Conservation (phyloP, 805 yeast species). For the Cyberlindnera mississippiensis region DNA sequence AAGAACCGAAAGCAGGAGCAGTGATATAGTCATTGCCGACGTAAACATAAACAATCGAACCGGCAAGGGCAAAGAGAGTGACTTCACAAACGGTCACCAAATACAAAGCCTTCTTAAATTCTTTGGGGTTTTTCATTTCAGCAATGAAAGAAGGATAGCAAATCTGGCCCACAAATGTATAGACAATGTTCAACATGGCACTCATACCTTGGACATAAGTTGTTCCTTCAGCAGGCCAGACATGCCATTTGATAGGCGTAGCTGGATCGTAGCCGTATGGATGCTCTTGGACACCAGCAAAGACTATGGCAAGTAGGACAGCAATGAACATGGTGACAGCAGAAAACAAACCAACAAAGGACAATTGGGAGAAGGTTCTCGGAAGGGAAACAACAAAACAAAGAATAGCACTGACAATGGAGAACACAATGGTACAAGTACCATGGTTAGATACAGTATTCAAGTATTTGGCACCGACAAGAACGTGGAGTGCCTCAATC, state of each 20-base stretch:
- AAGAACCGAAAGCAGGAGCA: conserved; percentile 58
- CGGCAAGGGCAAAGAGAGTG: conserved; percentile 47
- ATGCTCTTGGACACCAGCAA: conserved; percentile 49
- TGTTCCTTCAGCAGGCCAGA: conserved; percentile 52
- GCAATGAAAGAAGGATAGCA: conserved; percentile 59
- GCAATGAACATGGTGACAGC: conserved; percentile 58
- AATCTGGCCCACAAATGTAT: conserved; percentile 62
- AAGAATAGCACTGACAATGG: conserved; percentile 44
- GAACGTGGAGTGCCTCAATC: conserved; percentile 55
- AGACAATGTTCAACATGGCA: conserved; percentile 55
- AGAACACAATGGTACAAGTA: conserved; percentile 49
- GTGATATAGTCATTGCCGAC: conserved; percentile 51
- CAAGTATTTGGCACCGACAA: conserved; percentile 56
- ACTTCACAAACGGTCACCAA: conserved; percentile 50
- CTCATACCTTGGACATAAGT: conserved; percentile 50
- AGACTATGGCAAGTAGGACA: conserved; percentile 46
- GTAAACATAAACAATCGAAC: conserved; percentile 55
- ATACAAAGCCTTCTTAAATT: conserved; percentile 52
- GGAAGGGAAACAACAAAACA: conserved; percentile 53
- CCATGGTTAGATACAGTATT: conserved; percentile 50
- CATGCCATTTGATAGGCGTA: conserved; percentile 39
- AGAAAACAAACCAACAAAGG: conserved; percentile 47
- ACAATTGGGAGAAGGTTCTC: conserved; percentile 51
- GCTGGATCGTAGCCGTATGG: conserved; percentile 39
- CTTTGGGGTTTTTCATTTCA: conserved; percentile 54